Percentiles rank a stretch among this genome's conserved stretches.
phyloP scores from a whole-genome alignment of 805 yeast species.

The Wickerhamomyces rabaulensis region DNA sequence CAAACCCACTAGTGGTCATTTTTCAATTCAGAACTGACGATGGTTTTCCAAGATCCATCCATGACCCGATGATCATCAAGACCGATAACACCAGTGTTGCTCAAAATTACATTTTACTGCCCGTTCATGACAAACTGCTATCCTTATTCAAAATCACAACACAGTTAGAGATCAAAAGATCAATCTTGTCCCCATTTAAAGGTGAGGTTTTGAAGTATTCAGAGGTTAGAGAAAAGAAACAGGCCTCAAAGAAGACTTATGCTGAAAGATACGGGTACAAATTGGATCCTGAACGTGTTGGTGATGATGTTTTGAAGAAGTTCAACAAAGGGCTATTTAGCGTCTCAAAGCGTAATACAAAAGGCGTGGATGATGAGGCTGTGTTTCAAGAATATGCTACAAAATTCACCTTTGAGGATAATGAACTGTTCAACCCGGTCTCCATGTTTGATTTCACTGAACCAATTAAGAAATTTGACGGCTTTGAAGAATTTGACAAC shows the following conservation, averaged over 20 bases:
- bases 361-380: constrained; percentile 4
- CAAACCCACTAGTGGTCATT: constrained; percentile 27
- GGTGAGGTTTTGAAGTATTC: not conserved
- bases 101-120: constrained; percentile 2
- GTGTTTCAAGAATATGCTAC: constrained; percentile 16
- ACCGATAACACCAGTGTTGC: constrained; percentile 2
- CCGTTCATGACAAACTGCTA: constrained; percentile 1
- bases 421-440: not conserved
- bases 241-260: not conserved
- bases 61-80: constrained; percentile 29
- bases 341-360: not conserved
- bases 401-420: constrained; percentile 4
- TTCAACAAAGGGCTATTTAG: constrained; percentile 7
- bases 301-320: not conserved
- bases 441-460: constrained; percentile 20
- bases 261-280: not conserved
- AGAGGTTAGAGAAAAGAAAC: not conserved
- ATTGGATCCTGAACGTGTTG: not conserved
- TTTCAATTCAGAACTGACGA: constrained; percentile 30
- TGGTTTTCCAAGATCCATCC: constrained; percentile 31
- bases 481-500: constrained; percentile 32
- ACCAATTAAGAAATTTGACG: constrained; percentile 22
- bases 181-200: constrained; percentile 7
- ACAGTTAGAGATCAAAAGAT: constrained; percentile 4
- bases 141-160: constrained; percentile 1